These are phyloP conservation scores for Lachancea mirantina DNA, from an alignment of 805 yeast genomes.

Conservation along the genomic window DNA sequence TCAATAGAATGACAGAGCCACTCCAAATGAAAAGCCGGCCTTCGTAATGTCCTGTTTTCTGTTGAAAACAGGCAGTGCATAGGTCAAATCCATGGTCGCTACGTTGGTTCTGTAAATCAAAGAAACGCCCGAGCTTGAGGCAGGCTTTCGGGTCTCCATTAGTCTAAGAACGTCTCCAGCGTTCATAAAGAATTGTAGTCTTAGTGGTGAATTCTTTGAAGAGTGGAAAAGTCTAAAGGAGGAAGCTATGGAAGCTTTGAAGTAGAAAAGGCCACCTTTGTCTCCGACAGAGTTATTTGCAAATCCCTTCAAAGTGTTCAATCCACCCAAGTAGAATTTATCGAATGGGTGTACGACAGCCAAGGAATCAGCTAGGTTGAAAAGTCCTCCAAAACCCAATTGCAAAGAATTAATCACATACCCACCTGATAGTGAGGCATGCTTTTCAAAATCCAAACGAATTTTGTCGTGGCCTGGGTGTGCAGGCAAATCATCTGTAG, in stretches of 20 bases:
- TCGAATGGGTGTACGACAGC: conserved; percentile 55
- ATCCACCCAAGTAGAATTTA: conserved; percentile 68
- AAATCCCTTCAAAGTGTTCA: conserved; percentile 56
- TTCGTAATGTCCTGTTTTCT: conserved; percentile 39
- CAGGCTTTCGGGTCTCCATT: too few relatives aligned
- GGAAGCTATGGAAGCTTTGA: conserved; percentile 43
- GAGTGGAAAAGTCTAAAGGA: conserved; percentile 49
- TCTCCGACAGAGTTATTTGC: conserved; percentile 52
- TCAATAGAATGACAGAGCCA: conserved; percentile 40
- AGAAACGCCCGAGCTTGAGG: conserved; percentile 46
- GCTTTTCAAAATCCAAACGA: conserved; percentile 19
- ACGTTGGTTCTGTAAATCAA: conserved; percentile 44
- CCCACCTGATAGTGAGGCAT: conserved; percentile 38
- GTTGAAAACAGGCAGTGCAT: conserved; percentile 46
- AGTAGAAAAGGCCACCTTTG: conserved; percentile 51
- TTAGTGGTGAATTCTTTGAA: conserved; percentile 39
- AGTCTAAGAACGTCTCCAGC: conserved; percentile 42
- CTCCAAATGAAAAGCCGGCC: conserved; percentile 52
- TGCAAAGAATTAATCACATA: conserved; percentile 42
- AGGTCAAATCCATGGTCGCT: conserved; percentile 49
- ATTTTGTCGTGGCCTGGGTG: conserved; percentile 29
- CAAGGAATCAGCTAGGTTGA: conserved; percentile 22
- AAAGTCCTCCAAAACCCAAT: conserved; percentile 46
- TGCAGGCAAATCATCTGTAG: conserved; percentile 24
- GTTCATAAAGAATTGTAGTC: conserved; percentile 53